A percentile compares a stretch with the other conserved stretches of the same genome.
Conservation (phyloP, 345 rosid species). For the Murraya paniculata region DNA sequence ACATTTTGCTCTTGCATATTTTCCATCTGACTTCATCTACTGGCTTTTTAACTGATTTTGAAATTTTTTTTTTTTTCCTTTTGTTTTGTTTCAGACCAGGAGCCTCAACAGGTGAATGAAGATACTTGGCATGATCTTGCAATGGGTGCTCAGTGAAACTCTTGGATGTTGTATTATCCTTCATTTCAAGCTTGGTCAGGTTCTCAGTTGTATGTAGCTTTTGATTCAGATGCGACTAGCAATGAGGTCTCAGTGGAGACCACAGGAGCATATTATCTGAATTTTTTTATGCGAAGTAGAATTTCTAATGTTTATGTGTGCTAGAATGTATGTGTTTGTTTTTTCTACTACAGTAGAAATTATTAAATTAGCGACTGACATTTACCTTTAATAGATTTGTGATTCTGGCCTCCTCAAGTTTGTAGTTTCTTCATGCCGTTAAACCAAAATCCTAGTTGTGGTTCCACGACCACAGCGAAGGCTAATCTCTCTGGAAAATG, state of each 20-base stretch:
- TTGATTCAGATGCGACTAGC: background rate
- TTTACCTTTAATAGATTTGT: no score
- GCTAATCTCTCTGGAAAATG: no score
- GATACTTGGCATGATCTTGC: slow-evolving; percentile 92
- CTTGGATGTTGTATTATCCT: background rate
- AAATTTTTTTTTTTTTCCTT: background rate
- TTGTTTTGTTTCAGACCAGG: slow-evolving; percentile 53
- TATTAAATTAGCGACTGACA: no score
- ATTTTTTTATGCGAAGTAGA: background rate
- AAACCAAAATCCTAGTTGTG: no score
- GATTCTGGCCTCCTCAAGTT: no score
- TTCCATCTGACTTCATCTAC: background rate
- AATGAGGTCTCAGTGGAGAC: background rate
- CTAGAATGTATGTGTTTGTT: background rate
- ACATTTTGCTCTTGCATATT: background rate
- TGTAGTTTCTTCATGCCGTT: no score
- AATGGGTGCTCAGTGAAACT: slow-evolving; percentile 48
- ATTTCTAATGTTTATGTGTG: background rate
- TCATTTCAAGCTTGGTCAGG: background rate
- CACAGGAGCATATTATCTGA: background rate
- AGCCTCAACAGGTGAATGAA: slow-evolving; percentile 55
- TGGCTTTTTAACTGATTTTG: background rate
- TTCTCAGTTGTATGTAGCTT: background rate
- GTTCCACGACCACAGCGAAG: no score
- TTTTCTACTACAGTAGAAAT: no score